Evolutionary conservation across 2,329 filamentous ascomycete genomes (phyloP).

Genomic region (Verticillium dahliae): DNA sequence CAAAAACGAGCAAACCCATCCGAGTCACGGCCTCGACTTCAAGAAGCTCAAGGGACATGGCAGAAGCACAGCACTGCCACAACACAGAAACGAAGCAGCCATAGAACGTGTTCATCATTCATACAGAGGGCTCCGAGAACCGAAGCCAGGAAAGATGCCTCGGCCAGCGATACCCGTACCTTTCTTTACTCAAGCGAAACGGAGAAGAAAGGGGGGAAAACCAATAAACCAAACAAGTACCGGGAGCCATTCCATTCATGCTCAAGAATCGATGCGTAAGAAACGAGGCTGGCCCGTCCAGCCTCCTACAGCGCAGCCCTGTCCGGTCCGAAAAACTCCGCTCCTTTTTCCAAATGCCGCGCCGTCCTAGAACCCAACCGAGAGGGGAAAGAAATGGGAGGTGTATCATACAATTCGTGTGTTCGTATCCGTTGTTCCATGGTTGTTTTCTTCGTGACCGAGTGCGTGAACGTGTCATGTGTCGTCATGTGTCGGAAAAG

Average conservation of each 20-base stretch:
- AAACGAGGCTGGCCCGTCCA: not conserved
- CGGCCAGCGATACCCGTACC: too few relatives aligned
- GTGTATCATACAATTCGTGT: not conserved
- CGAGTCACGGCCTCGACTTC: too few relatives aligned
- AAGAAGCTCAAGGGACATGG: too few relatives aligned
- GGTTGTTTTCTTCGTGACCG: not conserved
- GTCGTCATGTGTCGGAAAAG: not conserved
- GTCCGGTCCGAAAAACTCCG: not conserved
- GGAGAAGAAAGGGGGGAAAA: too few relatives aligned
- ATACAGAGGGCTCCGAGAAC: too few relatives aligned
- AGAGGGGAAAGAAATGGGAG: not conserved
- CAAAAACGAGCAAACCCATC: too few relatives aligned
- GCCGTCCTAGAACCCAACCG: not conserved
- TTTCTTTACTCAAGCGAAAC: too few relatives aligned
- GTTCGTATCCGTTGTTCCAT: not conserved
- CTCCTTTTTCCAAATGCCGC: not conserved
- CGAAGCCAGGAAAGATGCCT: too few relatives aligned
- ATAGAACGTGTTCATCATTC: too few relatives aligned
- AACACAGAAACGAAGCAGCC: too few relatives aligned
- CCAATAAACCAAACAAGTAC: too few relatives aligned
- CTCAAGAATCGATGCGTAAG: not conserved
- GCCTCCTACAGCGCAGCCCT: not conserved
- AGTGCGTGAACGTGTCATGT: not conserved
- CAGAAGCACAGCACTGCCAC: too few relatives aligned
- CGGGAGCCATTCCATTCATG: not conserved